Conservation (phyloP, 257 asterid species). For the Lithospermum erythrorhizon region DNA sequence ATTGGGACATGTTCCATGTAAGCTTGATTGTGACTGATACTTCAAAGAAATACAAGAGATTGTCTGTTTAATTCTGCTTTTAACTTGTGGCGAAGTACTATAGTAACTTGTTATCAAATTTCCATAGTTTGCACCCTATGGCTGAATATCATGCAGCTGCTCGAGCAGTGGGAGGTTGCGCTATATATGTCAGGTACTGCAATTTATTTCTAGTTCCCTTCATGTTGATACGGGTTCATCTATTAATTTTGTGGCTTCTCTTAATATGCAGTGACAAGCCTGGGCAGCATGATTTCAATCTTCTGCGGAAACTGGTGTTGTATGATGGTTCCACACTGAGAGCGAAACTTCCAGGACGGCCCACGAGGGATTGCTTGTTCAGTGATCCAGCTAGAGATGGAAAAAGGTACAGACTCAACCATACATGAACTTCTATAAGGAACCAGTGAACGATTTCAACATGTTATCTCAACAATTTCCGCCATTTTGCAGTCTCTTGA, state of each 20-base stretch:
- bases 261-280: conserved; percentile 67
- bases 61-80: background rate
- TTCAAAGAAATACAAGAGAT: background rate
- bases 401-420: conserved; percentile 28
- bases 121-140: conserved; percentile 80
- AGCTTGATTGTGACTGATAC: conserved; percentile 14
- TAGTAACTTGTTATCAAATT: background rate
- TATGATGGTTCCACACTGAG: conserved; percentile 79
- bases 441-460: background rate
- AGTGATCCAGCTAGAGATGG: too few relatives aligned
- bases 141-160: conserved; percentile 94
- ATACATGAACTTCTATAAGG: background rate
- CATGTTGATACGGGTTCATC: background rate
- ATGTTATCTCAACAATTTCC: background rate
- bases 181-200: conserved; percentile 71
- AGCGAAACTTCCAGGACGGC: conserved; percentile 91
- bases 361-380: too few relatives aligned
- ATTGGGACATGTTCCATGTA: conserved; percentile 98
- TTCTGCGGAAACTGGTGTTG: conserved; percentile 61
- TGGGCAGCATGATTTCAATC: conserved; percentile 71
- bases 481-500: conserved; percentile 41
- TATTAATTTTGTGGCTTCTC: background rate
- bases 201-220: background rate
- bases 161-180: conserved; percentile 90
- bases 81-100: background rate